Base-by-base conservation (phyloP, 208 protist species). In the Leishmania guyanensis region DNA sequence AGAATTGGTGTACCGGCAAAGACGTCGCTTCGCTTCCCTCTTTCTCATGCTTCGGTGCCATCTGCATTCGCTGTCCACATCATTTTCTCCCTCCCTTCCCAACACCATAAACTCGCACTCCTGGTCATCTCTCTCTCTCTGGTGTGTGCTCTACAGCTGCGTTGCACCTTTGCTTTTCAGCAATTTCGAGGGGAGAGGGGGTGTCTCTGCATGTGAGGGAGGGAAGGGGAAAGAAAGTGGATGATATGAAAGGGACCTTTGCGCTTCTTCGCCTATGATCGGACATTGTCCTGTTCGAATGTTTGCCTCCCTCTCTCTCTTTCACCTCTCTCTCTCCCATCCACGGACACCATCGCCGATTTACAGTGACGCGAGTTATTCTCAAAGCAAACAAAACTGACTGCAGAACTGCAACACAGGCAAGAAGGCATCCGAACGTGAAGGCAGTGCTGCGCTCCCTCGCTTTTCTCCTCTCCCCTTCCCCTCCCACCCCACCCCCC, bases 261-360 rank as follows among this genome's bases (percentile, higher is more conserved):
- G 56, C 56, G 56, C 56, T n/a, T 29, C 56, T 62, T 29, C 22
- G 56, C n/a, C 56, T 29, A n/a, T 62, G 22, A 4, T 62, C 22
- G 22, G n/a, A 17, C 6, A 10, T 62, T 22, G 56, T 26, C 56
- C n/a, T 62, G 14, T 62, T 29, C n/a, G 22, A 16, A 10, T 62
- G 56, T 8, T 62, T n/a, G 22, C 3, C 56, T 29, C 56, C 29
- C 22, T 62, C 22, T 2, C 46, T 65, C n/a, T 33, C 46, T 10
- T 77, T 77, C 72, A 39, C 51, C 53, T 77, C 50, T 66, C 33
- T 71, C 14, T 53, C 9, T 26, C 51, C 12, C 53, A 43, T 65
- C 29, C 22, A 20, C 68, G 26, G 10, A 64, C 58, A 9, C 9
- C 58, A 64, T 64, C 58, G 58, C 58, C 58, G 58, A 29, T 12